A percentile compares a stretch with the other conserved stretches of the same genome.
phyloP scores from a whole-genome alignment of 495 filamentous ascomycete genomes.

The Thermochaetoides thermophila region DNA sequence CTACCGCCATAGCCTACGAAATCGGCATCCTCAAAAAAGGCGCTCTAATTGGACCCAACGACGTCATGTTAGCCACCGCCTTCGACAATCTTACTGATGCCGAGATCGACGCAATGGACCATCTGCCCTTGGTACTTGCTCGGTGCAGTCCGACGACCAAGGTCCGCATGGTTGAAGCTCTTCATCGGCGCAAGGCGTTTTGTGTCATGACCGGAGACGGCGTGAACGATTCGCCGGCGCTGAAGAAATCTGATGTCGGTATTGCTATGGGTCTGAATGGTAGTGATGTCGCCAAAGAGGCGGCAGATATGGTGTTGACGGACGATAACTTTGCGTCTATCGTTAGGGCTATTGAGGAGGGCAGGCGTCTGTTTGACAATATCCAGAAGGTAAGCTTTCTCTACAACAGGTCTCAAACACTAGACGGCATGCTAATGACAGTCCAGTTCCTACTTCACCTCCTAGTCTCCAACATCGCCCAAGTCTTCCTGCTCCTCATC shows the following conservation, averaged over 20 bases:
- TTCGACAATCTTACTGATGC: conserved; percentile 45
- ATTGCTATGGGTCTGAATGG: conserved; percentile 78
- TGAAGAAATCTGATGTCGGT: conserved; percentile 67
- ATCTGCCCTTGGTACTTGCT: conserved; percentile 47
- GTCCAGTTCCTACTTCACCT: conserved; percentile 73
- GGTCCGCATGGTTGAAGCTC: conserved; percentile 50
- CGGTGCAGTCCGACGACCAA: conserved; percentile 52
- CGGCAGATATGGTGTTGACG: conserved; percentile 73
- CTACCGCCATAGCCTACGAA: conserved; percentile 57
- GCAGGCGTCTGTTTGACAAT: conserved; percentile 59
- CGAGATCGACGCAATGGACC: conserved; percentile 41
- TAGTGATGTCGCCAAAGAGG: conserved; percentile 77
- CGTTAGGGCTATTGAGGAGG: conserved; percentile 58
- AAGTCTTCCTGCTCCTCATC: conserved; percentile 55
- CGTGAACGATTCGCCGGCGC: conserved; percentile 69
- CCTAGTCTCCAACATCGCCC: conserved; percentile 58
- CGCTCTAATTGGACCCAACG: conserved; percentile 31
- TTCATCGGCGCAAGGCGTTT: conserved; percentile 46
- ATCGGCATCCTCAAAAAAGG: conserved; percentile 53
- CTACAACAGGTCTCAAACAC: too few relatives aligned
- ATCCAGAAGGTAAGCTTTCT: conserved; percentile 53
- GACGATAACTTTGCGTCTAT: conserved; percentile 80
- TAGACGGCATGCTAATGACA: too few relatives aligned
- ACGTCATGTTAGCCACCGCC: conserved; percentile 45
- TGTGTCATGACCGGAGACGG: conserved; percentile 64